Percentiles rank a stretch among this genome's conserved stretches.
These are phyloP conservation scores for Paecilomyces formosus DNA, from an alignment of 2,329 filamentous ascomycete genomes.

Conservation along the genomic window DNA sequence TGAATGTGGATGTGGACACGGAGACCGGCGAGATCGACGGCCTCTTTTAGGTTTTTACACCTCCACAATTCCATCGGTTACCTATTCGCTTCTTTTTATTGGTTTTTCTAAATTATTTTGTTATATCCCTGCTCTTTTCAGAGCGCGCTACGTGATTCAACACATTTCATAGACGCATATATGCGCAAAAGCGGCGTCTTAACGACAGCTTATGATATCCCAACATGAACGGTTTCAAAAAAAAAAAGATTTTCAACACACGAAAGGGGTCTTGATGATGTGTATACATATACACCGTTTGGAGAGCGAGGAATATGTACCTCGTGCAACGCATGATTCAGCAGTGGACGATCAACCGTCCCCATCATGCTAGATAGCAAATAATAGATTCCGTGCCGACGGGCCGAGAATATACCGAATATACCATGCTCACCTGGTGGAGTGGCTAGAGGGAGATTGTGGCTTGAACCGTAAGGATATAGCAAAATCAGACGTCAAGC, in stretches of 20 bases:
- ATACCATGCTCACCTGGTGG: not conserved
- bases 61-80: slow-evolving; percentile 40
- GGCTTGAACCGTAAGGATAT: not conserved
- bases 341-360: not conserved
- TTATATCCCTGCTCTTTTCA: not conserved
- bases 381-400: not conserved
- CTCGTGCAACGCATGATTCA: not conserved
- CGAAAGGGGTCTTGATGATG: not conserved
- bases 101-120: not conserved
- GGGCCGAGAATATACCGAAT: not conserved
- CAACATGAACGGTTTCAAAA: not conserved
- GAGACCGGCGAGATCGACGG: slow-evolving; percentile 83
- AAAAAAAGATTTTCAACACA: not conserved
- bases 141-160: not conserved
- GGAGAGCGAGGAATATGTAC: not conserved
- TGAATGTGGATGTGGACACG: slow-evolving; percentile 78
- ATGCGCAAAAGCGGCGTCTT: not conserved
- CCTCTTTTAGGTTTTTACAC: slow-evolving; percentile 53
- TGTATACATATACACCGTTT: not conserved
- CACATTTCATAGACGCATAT: not conserved
- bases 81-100: not conserved
- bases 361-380: not conserved
- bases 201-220: not conserved
- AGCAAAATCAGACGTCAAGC: not conserved
- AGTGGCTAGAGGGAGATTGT: not conserved